Conservation (phyloP, 2,329 filamentous ascomycete species). For the Tetracladium maxilliforme region DNA sequence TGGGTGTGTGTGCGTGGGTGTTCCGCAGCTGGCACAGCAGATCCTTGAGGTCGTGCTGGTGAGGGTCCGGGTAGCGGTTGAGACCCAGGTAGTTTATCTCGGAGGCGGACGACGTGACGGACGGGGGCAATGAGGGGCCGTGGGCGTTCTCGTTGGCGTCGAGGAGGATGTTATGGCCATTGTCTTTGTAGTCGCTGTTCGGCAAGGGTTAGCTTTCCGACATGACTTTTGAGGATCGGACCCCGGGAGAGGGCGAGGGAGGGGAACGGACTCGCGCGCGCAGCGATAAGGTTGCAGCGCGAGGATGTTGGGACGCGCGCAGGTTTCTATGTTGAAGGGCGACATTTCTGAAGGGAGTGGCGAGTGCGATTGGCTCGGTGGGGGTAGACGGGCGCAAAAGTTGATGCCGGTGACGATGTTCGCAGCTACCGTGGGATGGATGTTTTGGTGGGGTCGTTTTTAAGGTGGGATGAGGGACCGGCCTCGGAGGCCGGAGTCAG, state of each 20-base stretch:
- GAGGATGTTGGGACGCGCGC: constrained; percentile 64
- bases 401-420: constrained; percentile 8
- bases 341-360: constrained; percentile 26
- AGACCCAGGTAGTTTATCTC: constrained; percentile 67
- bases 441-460: too few species aligned
- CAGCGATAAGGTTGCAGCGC: constrained; percentile 67
- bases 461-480: too few species aligned
- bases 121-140: constrained; percentile 58
- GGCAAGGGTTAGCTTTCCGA: too few species aligned
- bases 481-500: too few species aligned
- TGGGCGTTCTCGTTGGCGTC: constrained; percentile 98
- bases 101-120: constrained; percentile 26
- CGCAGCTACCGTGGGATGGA: too few species aligned
- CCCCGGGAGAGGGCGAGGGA: not conserved
- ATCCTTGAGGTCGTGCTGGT: constrained; percentile 78
- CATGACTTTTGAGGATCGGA: constrained; percentile 10
- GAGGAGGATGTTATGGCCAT: constrained; percentile 87
- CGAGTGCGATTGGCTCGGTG: constrained; percentile 7
- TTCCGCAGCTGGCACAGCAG: constrained; percentile 79
- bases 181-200: constrained; percentile 90
- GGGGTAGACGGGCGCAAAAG: constrained; percentile 3
- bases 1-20: constrained; percentile 63
- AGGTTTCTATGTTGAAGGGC: constrained; percentile 59
- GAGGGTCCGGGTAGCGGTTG: constrained; percentile 91
- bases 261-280: constrained; percentile 49